These are phyloP conservation scores for Cutaneotrichosporon sp. DNA, from an alignment of 1,284 basidiomycete species.

Conservation along the genomic window DNA sequence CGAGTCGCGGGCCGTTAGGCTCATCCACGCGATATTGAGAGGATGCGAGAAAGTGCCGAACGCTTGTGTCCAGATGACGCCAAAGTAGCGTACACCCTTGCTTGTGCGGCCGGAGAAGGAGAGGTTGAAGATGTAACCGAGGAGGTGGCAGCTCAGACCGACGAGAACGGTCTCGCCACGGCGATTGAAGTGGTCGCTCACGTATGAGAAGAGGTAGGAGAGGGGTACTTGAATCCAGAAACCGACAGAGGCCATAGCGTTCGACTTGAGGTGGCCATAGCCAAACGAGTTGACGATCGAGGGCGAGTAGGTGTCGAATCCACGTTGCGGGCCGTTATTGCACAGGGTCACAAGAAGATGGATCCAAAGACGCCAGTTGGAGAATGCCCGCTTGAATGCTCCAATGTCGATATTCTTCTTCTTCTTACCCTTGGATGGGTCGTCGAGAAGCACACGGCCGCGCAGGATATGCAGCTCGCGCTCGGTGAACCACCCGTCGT, in stretches of 20 bases:
- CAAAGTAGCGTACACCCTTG: slow-evolving; percentile 32
- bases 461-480: slow-evolving; percentile 42
- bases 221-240: slow-evolving; percentile 40
- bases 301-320: slow-evolving; percentile 40
- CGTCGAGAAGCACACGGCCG: slow-evolving; percentile 37
- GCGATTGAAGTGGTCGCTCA: slow-evolving; percentile 36
- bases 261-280: slow-evolving; percentile 31
- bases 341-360: slow-evolving; percentile 40
- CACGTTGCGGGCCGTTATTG: slow-evolving; percentile 38
- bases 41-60: slow-evolving; percentile 40
- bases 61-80: slow-evolving; percentile 34
- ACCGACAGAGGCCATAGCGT: slow-evolving; percentile 39
- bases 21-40: slow-evolving; percentile 38
- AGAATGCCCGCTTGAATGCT: slow-evolving; percentile 30
- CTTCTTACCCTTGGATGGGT: slow-evolving; percentile 41
- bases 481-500: slow-evolving; percentile 29
- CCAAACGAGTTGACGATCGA: slow-evolving; percentile 41
- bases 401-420: slow-evolving; percentile 30
- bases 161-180: slow-evolving; percentile 34
- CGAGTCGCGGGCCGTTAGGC: slow-evolving; percentile 29
- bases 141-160: slow-evolving; percentile 31
- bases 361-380: slow-evolving; percentile 33
- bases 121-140: slow-evolving; percentile 37
- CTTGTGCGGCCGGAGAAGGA: slow-evolving; percentile 25
- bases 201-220: slow-evolving; percentile 31